Conservation (phyloP, 768 basidiomycete genomes). For the Roridomyces roridus region DNA sequence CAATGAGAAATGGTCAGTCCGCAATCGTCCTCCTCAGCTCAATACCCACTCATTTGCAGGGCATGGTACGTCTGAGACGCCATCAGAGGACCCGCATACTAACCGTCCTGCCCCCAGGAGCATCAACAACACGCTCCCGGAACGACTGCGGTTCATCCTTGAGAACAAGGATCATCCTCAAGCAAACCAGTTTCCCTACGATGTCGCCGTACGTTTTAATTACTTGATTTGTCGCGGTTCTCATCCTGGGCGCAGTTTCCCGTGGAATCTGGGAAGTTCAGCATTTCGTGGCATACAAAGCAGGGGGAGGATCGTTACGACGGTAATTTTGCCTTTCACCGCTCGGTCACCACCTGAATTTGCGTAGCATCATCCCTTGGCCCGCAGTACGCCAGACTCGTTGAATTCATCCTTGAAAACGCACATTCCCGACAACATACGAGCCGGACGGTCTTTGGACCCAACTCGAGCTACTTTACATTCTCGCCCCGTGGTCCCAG, state of each 20-base stretch:
- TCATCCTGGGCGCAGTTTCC: not conserved
- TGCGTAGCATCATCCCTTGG: constrained; percentile 20
- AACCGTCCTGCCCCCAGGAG: constrained; percentile 1
- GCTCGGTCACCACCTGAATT: not conserved
- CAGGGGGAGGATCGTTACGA: constrained; percentile 21
- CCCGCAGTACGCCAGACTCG: constrained; percentile 20
- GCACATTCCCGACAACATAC: constrained; percentile 18
- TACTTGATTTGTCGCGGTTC: no score
- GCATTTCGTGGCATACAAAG: constrained; percentile 17
- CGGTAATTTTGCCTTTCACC: constrained; percentile 1
- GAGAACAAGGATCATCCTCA: constrained; percentile 25
- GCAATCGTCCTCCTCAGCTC: no score
- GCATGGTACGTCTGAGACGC: constrained; percentile 13
- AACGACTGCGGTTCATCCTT: constrained; percentile 17
- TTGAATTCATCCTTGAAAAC: constrained; percentile 15
- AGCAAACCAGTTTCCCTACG: constrained; percentile 19
- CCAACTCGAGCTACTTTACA: constrained; percentile 21
- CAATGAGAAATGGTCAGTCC: constrained; percentile 3
- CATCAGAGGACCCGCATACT: not conserved
- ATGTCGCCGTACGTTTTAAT: constrained; percentile 8
- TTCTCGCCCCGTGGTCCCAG: constrained; percentile 3
- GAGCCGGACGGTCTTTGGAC: constrained; percentile 21
- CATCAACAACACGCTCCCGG: constrained; percentile 18
- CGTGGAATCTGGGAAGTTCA: constrained; percentile 11
- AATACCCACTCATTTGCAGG: no score